Conservation (phyloP, 495 filamentous ascomycete species). For the Xylaria cubensis region DNA sequence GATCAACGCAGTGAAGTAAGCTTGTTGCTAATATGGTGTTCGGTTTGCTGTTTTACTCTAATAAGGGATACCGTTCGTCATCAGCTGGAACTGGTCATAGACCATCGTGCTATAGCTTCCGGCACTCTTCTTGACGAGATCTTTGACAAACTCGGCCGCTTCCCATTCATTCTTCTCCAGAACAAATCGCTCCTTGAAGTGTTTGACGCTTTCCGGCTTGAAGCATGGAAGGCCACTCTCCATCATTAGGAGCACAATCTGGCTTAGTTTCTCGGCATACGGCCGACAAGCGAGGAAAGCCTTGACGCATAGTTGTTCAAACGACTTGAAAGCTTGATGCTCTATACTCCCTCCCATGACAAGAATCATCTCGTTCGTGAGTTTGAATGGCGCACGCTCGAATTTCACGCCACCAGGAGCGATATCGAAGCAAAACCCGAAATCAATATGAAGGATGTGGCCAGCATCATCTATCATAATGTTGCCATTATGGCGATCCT, state of each 20-base stretch:
- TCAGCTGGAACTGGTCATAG: slow-evolving; percentile 95
- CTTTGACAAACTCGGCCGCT: slow-evolving; percentile 92
- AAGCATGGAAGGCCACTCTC: slow-evolving; percentile 97
- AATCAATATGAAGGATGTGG: slow-evolving; percentile 98
- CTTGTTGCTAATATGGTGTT: not conserved
- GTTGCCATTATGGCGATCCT: slow-evolving; percentile 98
- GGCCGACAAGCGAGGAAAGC: slow-evolving; percentile 91
- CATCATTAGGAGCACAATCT: slow-evolving; percentile 93
- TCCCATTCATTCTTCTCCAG: slow-evolving; percentile 92
- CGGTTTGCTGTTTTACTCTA: slow-evolving; percentile 26
- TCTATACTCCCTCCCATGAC: slow-evolving; percentile 92
- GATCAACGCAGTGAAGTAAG: not conserved
- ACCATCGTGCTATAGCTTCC: slow-evolving; percentile 86
- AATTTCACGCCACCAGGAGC: slow-evolving; percentile 96
- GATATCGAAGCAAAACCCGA: slow-evolving; percentile 99
- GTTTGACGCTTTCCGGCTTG: slow-evolving; percentile 91
- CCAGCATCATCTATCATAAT: slow-evolving; percentile 98
- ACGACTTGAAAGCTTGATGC: slow-evolving; percentile 91
- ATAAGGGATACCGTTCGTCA: slow-evolving; percentile 98
- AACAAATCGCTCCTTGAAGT: slow-evolving; percentile 93
- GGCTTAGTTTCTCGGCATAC: slow-evolving; percentile 81
- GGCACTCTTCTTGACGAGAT: slow-evolving; percentile 85
- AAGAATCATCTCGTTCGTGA: slow-evolving; percentile 95
- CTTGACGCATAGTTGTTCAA: slow-evolving; percentile 95
- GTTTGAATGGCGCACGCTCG: slow-evolving; percentile 97